A percentile compares a stretch with the other conserved stretches of the same genome.
phyloP scores from a whole-genome alignment of 768 basidiomycete species.

The Leucocoprinus leucothites region DNA sequence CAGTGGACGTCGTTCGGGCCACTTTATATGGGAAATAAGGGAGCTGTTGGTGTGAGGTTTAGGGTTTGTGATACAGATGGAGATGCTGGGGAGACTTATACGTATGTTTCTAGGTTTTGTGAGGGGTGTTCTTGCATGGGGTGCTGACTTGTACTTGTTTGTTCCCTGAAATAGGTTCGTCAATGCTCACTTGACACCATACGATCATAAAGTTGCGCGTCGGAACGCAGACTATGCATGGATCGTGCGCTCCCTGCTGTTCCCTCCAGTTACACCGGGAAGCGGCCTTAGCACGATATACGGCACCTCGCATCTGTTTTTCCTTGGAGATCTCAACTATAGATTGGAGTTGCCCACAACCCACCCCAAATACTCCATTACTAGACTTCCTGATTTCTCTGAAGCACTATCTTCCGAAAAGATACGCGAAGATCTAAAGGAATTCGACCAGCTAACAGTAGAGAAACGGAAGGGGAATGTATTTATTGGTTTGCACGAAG shows the following conservation, averaged over 20 bases:
- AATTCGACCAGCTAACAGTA: constrained; percentile 67
- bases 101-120: constrained; percentile 47
- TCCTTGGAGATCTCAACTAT: constrained; percentile 94
- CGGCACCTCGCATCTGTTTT: constrained; percentile 85
- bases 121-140: neutral
- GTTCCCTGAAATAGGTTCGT: constrained; percentile 62
- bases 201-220: constrained; percentile 57
- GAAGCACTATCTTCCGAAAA: constrained; percentile 45
- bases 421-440: constrained; percentile 57
- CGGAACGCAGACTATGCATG: constrained; percentile 79
- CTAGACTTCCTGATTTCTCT: constrained; percentile 31
- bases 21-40: constrained; percentile 90
- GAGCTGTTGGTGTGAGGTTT: constrained; percentile 87
- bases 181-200: constrained; percentile 87
- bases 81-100: constrained; percentile 70
- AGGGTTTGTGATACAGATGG: constrained; percentile 57
- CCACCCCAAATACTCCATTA: constrained; percentile 40
- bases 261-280: constrained; percentile 48
- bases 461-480: constrained; percentile 63
- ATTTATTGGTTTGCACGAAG: constrained; percentile 76
- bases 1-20: constrained; percentile 74
- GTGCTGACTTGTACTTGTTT: neutral
- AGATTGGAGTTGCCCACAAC: constrained; percentile 64
- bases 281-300: constrained; percentile 60
- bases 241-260: constrained; percentile 79